Evolutionary conservation across 345 rosid genomes (phyloP), one percentile per base, ranked within the genome.

Genomic region (Cochlearia excelsa): DNA sequence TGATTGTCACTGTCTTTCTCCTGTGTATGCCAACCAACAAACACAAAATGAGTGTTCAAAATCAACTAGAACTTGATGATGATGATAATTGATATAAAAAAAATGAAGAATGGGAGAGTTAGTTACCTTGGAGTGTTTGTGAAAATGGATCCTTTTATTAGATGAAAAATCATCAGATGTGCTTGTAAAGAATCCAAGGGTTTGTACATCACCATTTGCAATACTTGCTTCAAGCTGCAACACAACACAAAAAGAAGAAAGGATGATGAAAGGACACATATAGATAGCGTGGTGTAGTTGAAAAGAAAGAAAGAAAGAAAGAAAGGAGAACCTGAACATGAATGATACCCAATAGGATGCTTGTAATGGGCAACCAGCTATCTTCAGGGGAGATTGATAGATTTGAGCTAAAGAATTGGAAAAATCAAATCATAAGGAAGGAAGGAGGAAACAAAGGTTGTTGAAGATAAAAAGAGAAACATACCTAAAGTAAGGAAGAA

Each of bases 331-430:
- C 97, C 99, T 93, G 99, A 59, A 93, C 81, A 61, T 93, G 99
- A 70, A 81, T 54, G 51, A 87, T 80, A 72, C 99, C 87, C 47
- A 89, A 71, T 51, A 89, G 43, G 29, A 93, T 89, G 80, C 99
- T 87, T 49, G 95, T 80, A 74, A 93, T 72, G 37, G 99, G 97
- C 74, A 93, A 74, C 99, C 97, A 93, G 64, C 88, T 87, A 41
- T 93, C 99, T 38, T 87, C 88, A 2, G 94, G 85, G 9, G 94
- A 89, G 16, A 93, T 68, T 1, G 97, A 85, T 39, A 93, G 76
- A 64, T 81, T 89, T 11, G 97, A 81, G 79, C 97, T 93, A 73
- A 68, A 42, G 59, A 63, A 26, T 33, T 33, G 40, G 7, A 37
- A 37, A 4, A 6, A 37, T 37, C 6, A 3, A 2, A 37, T 2